Evolutionary conservation across 2,329 filamentous ascomycete species (phyloP).

Genomic region (Pseudocercospora vitis): DNA sequence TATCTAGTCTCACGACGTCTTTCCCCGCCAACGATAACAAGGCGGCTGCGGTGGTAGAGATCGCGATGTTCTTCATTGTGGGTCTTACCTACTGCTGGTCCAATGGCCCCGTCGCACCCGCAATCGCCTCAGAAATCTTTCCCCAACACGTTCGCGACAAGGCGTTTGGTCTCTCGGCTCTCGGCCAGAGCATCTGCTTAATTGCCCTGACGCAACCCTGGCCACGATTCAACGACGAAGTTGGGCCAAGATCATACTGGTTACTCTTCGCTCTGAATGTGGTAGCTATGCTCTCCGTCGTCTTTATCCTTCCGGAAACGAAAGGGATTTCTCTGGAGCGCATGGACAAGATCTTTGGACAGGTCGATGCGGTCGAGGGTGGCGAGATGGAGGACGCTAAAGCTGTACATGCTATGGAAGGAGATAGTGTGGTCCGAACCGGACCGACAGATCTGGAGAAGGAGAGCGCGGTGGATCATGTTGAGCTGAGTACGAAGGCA

Average conservation of each 20-base stretch:
- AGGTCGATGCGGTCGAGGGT: constrained; percentile 42
- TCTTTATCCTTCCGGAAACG: constrained; percentile 67
- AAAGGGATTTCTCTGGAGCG: constrained; percentile 53
- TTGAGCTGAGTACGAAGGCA: constrained; percentile 9
- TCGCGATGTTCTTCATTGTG: constrained; percentile 48
- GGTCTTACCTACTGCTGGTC: constrained; percentile 46
- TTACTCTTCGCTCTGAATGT: constrained; percentile 43
- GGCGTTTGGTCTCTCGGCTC: constrained; percentile 39
- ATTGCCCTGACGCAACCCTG: constrained; percentile 45
- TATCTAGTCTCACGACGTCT: constrained; percentile 42
- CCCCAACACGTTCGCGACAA: constrained; percentile 46
- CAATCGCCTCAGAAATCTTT: constrained; percentile 44
- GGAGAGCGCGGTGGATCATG: constrained; percentile 14
- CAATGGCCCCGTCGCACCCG: constrained; percentile 43
- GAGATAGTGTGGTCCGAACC: constrained; percentile 2
- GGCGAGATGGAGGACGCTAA: constrained; percentile 36
- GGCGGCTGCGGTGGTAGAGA: constrained; percentile 42
- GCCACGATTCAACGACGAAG: constrained; percentile 42
- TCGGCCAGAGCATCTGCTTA: constrained; percentile 44
- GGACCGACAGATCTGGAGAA: constrained; percentile 16
- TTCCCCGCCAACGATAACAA: constrained; percentile 43
- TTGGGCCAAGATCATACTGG: constrained; percentile 44
- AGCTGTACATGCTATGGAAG: constrained; percentile 15
- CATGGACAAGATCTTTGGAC: constrained; percentile 35
- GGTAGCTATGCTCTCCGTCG: constrained; percentile 53